Percentiles rank a stretch among this genome's conserved stretches.
Conservation (phyloP, 352 stramenopile genomes). For the Thraustochytrium sp. region DNA sequence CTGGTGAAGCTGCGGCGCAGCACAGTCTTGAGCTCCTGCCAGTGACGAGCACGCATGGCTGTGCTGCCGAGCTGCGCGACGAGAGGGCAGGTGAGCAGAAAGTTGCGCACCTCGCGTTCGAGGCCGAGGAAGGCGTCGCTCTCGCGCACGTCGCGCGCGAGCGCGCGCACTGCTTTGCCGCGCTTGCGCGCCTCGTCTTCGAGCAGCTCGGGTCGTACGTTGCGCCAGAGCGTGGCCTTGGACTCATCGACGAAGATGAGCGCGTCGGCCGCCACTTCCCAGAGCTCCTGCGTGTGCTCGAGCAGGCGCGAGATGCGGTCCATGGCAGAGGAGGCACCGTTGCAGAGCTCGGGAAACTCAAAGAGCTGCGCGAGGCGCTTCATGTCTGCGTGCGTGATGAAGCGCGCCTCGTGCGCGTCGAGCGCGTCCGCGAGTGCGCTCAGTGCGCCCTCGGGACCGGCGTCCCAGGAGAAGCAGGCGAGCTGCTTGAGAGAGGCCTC, state of each 20-base stretch:
- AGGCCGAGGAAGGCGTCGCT: slow-evolving; percentile 78
- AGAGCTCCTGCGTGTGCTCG: slow-evolving; percentile 73
- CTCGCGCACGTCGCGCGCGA: slow-evolving; percentile 86
- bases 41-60: slow-evolving; percentile 56
- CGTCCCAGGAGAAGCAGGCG: slow-evolving; percentile 70
- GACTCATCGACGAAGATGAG: slow-evolving; percentile 76
- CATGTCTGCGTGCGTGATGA: slow-evolving; percentile 14
- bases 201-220: slow-evolving; percentile 82
- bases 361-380: slow-evolving; percentile 62
- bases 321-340: slow-evolving; percentile 16
- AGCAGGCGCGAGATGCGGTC: slow-evolving; percentile 60
- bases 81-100: slow-evolving; percentile 67
- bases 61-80: slow-evolving; percentile 62
- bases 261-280: slow-evolving; percentile 73
- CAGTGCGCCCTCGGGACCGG: slow-evolving; percentile 67
- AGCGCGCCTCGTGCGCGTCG: slow-evolving; percentile 14
- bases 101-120: slow-evolving; percentile 70
- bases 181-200: slow-evolving; percentile 87
- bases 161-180: slow-evolving; percentile 84
- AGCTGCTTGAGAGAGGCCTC: slow-evolving; percentile 65
- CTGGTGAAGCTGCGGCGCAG: slow-evolving; percentile 47
- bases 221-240: slow-evolving; percentile 79
- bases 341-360: slow-evolving; percentile 45
- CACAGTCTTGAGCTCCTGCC: slow-evolving; percentile 51
- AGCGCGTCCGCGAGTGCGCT: slow-evolving; percentile 26